Evolutionary conservation across 2,329 filamentous ascomycete genomes (phyloP).

Genomic region (Botrytis sinoallii): DNA sequence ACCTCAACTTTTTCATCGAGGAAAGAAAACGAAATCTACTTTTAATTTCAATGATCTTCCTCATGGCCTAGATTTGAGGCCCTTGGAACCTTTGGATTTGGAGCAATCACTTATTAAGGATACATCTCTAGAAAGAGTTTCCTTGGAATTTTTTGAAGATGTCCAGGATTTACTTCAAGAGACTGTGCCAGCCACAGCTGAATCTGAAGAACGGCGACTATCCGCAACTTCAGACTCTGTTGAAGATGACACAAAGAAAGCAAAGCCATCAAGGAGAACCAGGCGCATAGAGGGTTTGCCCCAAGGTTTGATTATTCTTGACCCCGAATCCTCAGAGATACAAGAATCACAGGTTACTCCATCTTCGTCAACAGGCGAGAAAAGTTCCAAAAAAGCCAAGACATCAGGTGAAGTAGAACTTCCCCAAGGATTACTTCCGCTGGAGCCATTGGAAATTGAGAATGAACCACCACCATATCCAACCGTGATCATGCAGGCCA

Average conservation of each 20-base stretch:
- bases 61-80: not conserved
- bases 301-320: conserved; percentile 16
- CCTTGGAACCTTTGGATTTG: conserved; percentile 36
- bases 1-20: conserved; percentile 37
- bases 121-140: not conserved
- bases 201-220: not conserved
- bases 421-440: conserved; percentile 48
- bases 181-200: not conserved
- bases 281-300: not conserved
- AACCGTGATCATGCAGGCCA: conserved; percentile 82
- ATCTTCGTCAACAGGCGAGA: not conserved
- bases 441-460: conserved; percentile 39
- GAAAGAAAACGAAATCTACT: conserved; percentile 54
- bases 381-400: not conserved
- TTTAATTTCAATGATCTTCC: conserved; percentile 56
- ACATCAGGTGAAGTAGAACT: conserved; percentile 42
- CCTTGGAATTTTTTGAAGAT: not conserved
- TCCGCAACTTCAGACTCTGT: not conserved
- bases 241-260: not conserved
- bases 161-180: not conserved
- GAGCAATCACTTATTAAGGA: conserved; percentile 26
- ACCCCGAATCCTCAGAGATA: not conserved
- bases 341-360: not conserved
- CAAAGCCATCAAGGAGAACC: not conserved
- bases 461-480: conserved; percentile 63